phyloP scores from a whole-genome alignment of 176 grass and related monocot species.

The Cocos nucifera region DNA sequence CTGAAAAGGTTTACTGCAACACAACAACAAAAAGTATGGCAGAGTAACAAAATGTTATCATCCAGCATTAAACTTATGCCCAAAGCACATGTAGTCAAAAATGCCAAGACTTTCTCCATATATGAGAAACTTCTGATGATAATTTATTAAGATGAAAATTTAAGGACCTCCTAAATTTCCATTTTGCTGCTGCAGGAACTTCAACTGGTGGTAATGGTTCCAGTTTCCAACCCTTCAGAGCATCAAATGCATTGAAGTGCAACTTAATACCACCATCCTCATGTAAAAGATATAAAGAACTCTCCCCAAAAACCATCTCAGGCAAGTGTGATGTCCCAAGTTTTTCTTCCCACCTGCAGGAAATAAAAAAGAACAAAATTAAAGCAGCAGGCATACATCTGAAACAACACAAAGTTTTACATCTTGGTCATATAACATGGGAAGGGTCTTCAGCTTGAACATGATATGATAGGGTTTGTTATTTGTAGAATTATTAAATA shows the following conservation, averaged over 20 bases:
- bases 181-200: conserved; percentile 88
- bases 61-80: too few relatives aligned
- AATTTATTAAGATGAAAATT: not conserved
- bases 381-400: not conserved
- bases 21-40: conserved; percentile 3
- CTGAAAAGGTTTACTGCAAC: conserved; percentile 76
- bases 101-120: too few relatives aligned
- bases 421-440: not conserved
- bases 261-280: conserved; percentile 42
- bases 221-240: conserved; percentile 82
- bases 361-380: conserved; percentile 16
- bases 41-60: too few relatives aligned
- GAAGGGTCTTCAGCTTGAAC: too few relatives aligned
- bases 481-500: too few relatives aligned
- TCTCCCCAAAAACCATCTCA: conserved; percentile 95
- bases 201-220: conserved; percentile 80
- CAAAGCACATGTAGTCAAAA: too few relatives aligned
- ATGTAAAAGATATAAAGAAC: conserved; percentile 58
- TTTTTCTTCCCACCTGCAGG: conserved; percentile 55
- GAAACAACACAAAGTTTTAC: not conserved
- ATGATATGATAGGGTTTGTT: too few relatives aligned
- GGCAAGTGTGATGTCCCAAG: conserved; percentile 77
- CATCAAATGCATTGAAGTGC: conserved; percentile 78
- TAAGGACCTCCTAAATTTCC: conserved; percentile 86
- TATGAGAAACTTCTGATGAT: not conserved